A percentile compares a stretch with the other conserved stretches of the same genome.
Conservation (phyloP, 1,139 yeast species). For the Keqinozyma sinolaborantium region DNA sequence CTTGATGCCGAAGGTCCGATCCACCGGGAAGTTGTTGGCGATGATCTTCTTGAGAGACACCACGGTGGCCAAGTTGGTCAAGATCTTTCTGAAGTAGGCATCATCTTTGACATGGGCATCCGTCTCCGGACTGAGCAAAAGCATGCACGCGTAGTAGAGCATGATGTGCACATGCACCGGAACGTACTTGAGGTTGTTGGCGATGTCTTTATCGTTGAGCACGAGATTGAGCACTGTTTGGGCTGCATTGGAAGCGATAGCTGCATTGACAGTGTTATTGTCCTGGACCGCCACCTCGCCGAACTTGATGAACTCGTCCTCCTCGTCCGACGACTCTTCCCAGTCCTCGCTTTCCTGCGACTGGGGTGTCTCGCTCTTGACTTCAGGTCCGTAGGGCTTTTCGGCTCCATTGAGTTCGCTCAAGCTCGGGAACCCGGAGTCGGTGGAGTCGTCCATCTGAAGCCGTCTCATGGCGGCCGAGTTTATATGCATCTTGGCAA, state of each 20-base stretch:
- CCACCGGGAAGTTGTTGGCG: slow-evolving; percentile 48
- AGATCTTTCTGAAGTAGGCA: slow-evolving; percentile 17
- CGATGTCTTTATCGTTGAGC: slow-evolving; percentile 56
- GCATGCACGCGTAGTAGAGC: slow-evolving; percentile 64
- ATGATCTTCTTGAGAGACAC: slow-evolving; percentile 41
- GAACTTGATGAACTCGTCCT: slow-evolving; percentile 35
- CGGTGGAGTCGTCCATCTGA: slow-evolving; percentile 28
- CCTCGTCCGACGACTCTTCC: slow-evolving; percentile 24
- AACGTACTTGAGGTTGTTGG: slow-evolving; percentile 55
- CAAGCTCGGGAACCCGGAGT: slow-evolving; percentile 37
- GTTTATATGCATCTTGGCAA: slow-evolving; percentile 73
- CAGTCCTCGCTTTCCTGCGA: slow-evolving; percentile 12
- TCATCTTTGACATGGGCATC: slow-evolving; percentile 18
- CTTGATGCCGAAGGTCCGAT: slow-evolving; percentile 48
- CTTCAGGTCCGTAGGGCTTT: slow-evolving; percentile 5
- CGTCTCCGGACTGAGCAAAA: slow-evolving; percentile 49
- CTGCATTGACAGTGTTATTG: slow-evolving; percentile 31
- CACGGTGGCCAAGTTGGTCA: slow-evolving; percentile 30
- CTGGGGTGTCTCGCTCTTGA: slow-evolving; percentile 6
- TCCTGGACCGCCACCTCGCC: slow-evolving; percentile 34
- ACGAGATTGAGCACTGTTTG: slow-evolving; percentile 59
- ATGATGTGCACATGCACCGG: slow-evolving; percentile 72
- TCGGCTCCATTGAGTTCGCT: slow-evolving; percentile 13
- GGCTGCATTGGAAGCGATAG: slow-evolving; percentile 62
- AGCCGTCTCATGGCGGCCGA: slow-evolving; percentile 51